A percentile compares a stretch with the other conserved stretches of the same genome.
Conservation (phyloP, 495 filamentous ascomycete genomes). For the Xylaria cubensis region DNA sequence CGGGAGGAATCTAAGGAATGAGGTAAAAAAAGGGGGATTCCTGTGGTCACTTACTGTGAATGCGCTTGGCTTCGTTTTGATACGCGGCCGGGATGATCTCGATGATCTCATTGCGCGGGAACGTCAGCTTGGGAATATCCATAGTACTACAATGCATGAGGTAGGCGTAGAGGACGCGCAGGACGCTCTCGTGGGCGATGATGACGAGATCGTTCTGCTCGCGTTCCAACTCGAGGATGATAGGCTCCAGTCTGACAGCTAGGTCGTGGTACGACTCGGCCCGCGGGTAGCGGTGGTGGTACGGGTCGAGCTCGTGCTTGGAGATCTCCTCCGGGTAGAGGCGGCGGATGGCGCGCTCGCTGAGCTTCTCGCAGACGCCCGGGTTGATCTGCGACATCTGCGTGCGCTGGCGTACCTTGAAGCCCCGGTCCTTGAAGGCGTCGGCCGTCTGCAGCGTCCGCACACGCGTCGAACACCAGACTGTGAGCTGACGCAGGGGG, state of each 20-base stretch:
- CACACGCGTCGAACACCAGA: slow-evolving; percentile 94
- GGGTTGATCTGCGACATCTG: slow-evolving; percentile 98
- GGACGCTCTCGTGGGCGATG: slow-evolving; percentile 95
- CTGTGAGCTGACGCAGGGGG: slow-evolving; percentile 78
- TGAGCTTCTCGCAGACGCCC: slow-evolving; percentile 91
- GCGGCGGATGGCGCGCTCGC: slow-evolving; percentile 75
- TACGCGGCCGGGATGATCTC: slow-evolving; percentile 98
- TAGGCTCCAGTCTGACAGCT: slow-evolving; percentile 95
- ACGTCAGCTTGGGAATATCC: slow-evolving; percentile 91
- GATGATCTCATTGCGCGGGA: slow-evolving; percentile 96
- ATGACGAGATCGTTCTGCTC: slow-evolving; percentile 97
- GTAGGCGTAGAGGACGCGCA: slow-evolving; percentile 96
- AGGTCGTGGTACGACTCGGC: slow-evolving; percentile 99
- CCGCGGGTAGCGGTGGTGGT: slow-evolving; percentile 94
- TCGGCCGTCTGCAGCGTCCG: slow-evolving; percentile 92
- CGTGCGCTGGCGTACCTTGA: slow-evolving; percentile 84
- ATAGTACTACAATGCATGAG: slow-evolving; percentile 98
- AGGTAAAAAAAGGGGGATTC: no score
- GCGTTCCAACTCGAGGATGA: slow-evolving; percentile 96
- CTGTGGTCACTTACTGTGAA: slow-evolving; percentile 59
- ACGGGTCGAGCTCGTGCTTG: slow-evolving; percentile 94
- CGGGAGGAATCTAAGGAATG: neutral
- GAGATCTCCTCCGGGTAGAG: slow-evolving; percentile 87
- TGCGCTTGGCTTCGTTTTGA: slow-evolving; percentile 90
- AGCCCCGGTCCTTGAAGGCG: slow-evolving; percentile 76